phyloP scores from a whole-genome alignment of 1,139 yeast species.

The Diutina ranongensis region DNA sequence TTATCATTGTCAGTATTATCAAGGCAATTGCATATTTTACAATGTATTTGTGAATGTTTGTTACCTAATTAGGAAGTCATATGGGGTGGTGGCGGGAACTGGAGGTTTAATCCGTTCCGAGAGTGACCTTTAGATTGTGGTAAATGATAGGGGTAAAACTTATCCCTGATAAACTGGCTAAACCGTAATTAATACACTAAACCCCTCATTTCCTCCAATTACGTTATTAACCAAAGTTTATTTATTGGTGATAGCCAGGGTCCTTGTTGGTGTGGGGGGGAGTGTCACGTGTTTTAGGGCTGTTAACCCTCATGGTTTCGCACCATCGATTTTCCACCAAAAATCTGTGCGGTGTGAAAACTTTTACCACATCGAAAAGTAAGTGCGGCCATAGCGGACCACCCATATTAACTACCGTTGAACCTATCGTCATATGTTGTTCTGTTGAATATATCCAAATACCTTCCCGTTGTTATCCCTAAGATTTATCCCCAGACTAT shows the following conservation, averaged over 20 bases:
- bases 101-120: too few species aligned
- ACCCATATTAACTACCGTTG: neutral
- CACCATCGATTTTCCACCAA: neutral
- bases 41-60: too few species aligned
- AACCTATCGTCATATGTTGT: too few species aligned
- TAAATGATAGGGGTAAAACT: too few species aligned
- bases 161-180: too few species aligned
- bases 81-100: too few species aligned
- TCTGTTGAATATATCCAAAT: too few species aligned
- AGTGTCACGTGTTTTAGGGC: conserved; percentile 2
- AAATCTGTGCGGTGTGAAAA: neutral
- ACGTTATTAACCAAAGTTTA: neutral
- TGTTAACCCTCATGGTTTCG: neutral
- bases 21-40: too few species aligned
- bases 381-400: neutral
- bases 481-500: neutral
- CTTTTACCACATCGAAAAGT: conserved; percentile 2
- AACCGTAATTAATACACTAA: too few species aligned
- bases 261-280: neutral
- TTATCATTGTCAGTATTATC: too few species aligned
- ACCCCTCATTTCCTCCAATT: neutral
- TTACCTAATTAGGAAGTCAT: too few species aligned
- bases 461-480: neutral
- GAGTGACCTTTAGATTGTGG: too few species aligned
- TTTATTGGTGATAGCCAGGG: neutral